Evolutionary conservation across 768 basidiomycete species (phyloP).

Genomic region (Bullera alba): DNA sequence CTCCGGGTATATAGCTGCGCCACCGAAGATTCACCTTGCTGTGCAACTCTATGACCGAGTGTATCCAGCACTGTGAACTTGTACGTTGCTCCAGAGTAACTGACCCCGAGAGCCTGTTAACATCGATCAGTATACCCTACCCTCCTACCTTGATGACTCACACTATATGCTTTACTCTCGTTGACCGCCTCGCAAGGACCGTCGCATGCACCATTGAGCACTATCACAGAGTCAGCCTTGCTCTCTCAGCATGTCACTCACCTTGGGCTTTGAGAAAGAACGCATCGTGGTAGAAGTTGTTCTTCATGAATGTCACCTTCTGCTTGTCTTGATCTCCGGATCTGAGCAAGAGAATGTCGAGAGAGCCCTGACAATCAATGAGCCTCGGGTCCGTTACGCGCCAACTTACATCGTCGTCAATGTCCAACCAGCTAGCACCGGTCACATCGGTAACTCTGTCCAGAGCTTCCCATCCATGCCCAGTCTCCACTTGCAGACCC

Average conservation of each 20-base stretch:
- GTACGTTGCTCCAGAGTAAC: constrained; percentile 88
- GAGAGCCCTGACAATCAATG: constrained; percentile 57
- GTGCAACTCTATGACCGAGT: constrained; percentile 74
- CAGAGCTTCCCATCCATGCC: constrained; percentile 57
- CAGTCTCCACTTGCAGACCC: constrained; percentile 56
- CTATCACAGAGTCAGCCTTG: constrained; percentile 48
- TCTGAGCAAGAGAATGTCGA: constrained; percentile 88
- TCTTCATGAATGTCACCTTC: constrained; percentile 71
- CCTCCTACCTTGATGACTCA: constrained; percentile 47
- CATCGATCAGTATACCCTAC: constrained; percentile 6
- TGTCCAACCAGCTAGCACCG: constrained; percentile 72
- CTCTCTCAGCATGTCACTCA: constrained; percentile 46
- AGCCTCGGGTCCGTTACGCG: neutral
- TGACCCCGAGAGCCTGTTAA: constrained; percentile 79
- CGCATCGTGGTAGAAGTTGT: constrained; percentile 96
- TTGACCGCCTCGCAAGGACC: constrained; percentile 65
- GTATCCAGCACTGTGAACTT: constrained; percentile 97
- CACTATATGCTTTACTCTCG: constrained; percentile 62
- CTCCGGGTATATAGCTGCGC: neutral
- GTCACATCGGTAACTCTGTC: constrained; percentile 68
- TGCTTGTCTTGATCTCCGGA: constrained; percentile 58
- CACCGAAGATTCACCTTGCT: constrained; percentile 59
- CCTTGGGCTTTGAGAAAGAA: constrained; percentile 97
- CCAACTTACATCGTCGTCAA: constrained; percentile 84
- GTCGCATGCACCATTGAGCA: constrained; percentile 85